phyloP scores from a whole-genome alignment of 257 asterid genomes.

The Datura wrightii region DNA sequence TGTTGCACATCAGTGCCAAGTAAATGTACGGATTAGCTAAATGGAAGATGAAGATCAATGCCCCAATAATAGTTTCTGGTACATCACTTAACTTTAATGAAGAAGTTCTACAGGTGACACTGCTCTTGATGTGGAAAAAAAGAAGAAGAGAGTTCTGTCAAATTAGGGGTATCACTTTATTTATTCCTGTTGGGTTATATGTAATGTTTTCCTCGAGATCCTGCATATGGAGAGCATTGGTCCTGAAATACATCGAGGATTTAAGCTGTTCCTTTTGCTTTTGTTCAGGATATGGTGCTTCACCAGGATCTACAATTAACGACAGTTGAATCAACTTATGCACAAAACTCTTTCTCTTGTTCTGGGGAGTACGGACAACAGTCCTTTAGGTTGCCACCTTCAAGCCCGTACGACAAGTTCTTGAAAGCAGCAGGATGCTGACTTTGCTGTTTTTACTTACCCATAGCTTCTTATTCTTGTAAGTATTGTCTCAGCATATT shows the following conservation, averaged over 20 bases:
- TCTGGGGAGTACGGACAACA: conserved; percentile 45
- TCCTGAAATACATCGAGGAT: not conserved
- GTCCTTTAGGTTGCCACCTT: conserved; percentile 59
- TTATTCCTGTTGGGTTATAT: not conserved
- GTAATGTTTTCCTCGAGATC: not conserved
- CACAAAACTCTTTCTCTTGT: conserved; percentile 38
- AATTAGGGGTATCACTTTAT: conserved; percentile 1
- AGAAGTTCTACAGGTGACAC: not conserved
- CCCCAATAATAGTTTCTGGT: not conserved
- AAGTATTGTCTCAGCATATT: conserved; percentile 22
- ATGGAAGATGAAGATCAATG: conserved; percentile 8
- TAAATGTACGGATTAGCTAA: conserved; percentile 1
- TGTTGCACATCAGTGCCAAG: not conserved
- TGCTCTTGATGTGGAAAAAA: conserved; percentile 2
- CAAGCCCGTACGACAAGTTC: conserved; percentile 63
- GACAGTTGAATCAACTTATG: conserved; percentile 27
- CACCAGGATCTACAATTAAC: conserved; percentile 33
- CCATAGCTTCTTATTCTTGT: conserved; percentile 23
- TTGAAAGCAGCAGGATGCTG: conserved; percentile 63
- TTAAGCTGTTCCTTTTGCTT: not conserved
- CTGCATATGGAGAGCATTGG: not conserved
- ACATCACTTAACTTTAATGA: not conserved
- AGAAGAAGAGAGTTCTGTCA: not conserved
- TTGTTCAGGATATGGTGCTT: conserved; percentile 40
- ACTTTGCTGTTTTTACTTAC: conserved; percentile 26